These are phyloP conservation scores for Eremochloa ophiuroides DNA, from an alignment of 176 grass and related monocot species.

Conservation along the genomic window DNA sequence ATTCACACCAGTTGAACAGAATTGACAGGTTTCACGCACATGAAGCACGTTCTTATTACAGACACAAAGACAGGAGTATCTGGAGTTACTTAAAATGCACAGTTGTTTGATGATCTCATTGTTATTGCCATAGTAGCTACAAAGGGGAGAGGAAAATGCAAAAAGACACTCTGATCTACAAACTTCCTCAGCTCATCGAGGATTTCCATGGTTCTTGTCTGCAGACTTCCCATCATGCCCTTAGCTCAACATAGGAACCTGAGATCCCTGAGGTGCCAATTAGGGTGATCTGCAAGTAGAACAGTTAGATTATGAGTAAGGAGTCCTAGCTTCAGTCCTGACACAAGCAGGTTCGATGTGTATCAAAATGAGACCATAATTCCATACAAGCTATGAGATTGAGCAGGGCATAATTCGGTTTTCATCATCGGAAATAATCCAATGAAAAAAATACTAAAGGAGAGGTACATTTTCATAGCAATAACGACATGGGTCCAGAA, in stretches of 20 bases:
- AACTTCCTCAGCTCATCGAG: neutral
- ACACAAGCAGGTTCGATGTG: neutral
- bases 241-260: conserved; percentile 91
- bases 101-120: neutral
- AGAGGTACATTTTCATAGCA: neutral
- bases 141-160: neutral
- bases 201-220: neutral
- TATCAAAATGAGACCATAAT: neutral
- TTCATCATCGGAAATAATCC: neutral
- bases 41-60: conserved; percentile 14
- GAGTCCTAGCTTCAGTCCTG: neutral
- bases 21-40: neutral
- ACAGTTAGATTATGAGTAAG: neutral
- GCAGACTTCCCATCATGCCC: conserved; percentile 44
- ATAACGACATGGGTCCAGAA: neutral
- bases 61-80: neutral
- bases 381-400: neutral
- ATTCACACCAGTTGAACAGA: neutral
- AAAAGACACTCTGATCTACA: conserved; percentile 7
- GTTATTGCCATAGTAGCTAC: conserved; percentile 38
- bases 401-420: neutral
- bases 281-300: conserved; percentile 64
- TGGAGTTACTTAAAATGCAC: neutral
- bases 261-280: conserved; percentile 92
- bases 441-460: neutral